These are phyloP conservation scores for Termitomyces sp. DNA, from an alignment of 768 basidiomycete genomes.

Conservation along the genomic window DNA sequence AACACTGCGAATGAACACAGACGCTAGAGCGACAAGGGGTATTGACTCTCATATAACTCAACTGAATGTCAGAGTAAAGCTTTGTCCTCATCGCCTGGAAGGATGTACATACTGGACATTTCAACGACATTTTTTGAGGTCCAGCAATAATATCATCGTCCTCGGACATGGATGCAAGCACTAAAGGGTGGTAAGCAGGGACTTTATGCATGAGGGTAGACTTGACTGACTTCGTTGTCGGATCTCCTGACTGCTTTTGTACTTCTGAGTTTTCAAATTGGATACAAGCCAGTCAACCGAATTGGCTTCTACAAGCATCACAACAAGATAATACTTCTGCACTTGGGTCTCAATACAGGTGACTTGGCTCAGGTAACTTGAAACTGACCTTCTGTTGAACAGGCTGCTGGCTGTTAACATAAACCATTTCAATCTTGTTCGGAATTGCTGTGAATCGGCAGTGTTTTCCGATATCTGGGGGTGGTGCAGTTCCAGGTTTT, in stretches of 20 bases:
- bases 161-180: conserved; percentile 53
- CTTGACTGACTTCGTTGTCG: conserved; percentile 57
- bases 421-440: conserved; percentile 84
- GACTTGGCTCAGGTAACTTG: background rate
- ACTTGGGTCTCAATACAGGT: conserved; percentile 1
- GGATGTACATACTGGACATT: conserved; percentile 75
- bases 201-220: background rate
- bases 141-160: conserved; percentile 95
- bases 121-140: conserved; percentile 85
- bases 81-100: background rate
- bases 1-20: conserved; percentile 92
- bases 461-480: conserved; percentile 60
- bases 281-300: conserved; percentile 68
- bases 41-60: conserved; percentile 83
- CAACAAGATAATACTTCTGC: conserved; percentile 84
- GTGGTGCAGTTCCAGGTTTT: conserved; percentile 92
- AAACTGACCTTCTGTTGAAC: conserved; percentile 61
- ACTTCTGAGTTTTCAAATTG: conserved; percentile 65
- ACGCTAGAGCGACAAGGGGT: conserved; percentile 83
- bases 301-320: conserved; percentile 81
- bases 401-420: conserved; percentile 85
- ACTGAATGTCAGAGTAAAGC: conserved; percentile 35
- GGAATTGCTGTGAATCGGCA: conserved; percentile 36
- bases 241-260: conserved; percentile 60
- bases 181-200: conserved; percentile 30